Percentiles rank a stretch among this genome's conserved stretches.
Evolutionary conservation across 202 grass and related monocot species (phyloP).

Genomic region (Zizania palustris): DNA sequence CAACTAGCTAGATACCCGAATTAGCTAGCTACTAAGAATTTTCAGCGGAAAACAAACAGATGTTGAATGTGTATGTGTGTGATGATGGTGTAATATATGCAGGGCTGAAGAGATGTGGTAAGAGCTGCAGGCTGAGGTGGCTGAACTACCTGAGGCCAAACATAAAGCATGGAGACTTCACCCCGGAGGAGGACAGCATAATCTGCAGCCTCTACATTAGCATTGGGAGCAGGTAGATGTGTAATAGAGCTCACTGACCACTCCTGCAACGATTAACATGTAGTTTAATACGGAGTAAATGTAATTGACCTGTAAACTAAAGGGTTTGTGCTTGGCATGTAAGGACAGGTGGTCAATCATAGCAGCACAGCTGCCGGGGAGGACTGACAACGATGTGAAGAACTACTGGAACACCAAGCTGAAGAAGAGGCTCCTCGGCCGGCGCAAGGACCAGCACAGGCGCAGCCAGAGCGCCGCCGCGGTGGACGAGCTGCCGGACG

Average conservation of each 20-base stretch:
- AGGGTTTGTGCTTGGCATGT: too few relatives aligned
- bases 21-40: too few relatives aligned
- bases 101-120: conserved; percentile 87
- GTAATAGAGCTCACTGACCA: conserved; percentile 10
- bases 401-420: conserved; percentile 99
- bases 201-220: conserved; percentile 97
- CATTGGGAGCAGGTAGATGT: conserved; percentile 87
- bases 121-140: conserved; percentile 95
- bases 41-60: too few relatives aligned
- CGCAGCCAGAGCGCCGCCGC: conserved; percentile 25
- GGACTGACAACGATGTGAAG: conserved; percentile 88
- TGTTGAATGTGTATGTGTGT: not conserved
- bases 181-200: conserved; percentile 75
- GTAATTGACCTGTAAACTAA: too few relatives aligned
- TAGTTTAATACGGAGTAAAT: too few relatives aligned
- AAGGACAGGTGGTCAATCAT: conserved; percentile 98
- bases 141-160: conserved; percentile 91
- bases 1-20: too few relatives aligned
- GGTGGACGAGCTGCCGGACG: conserved; percentile 2
- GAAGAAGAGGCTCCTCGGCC: conserved; percentile 81
- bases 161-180: conserved; percentile 95
- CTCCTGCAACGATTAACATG: too few relatives aligned
- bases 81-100: conserved; percentile 24
- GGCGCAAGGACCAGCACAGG: conserved; percentile 48
- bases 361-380: conserved; percentile 84